phyloP scores from a whole-genome alignment of 176 grass and related monocot genomes.

The Phoenix dactylifera region DNA sequence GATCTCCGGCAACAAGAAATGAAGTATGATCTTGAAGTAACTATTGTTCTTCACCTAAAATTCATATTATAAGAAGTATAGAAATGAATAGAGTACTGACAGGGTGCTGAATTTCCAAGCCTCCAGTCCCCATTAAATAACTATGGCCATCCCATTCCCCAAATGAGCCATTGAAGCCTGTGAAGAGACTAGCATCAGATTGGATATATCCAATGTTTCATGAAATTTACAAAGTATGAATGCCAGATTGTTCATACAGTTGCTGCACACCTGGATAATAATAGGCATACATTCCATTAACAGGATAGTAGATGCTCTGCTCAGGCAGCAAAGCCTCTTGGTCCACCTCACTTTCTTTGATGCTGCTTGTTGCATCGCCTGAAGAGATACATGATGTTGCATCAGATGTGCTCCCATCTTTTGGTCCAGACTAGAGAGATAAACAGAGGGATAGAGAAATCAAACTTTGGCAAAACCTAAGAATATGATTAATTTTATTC shows the following conservation, averaged over 20 bases:
- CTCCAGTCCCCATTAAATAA: background rate
- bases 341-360: constrained; percentile 3
- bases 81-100: background rate
- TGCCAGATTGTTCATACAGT: no score
- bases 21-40: no score
- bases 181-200: background rate
- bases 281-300: background rate
- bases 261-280: constrained; percentile 3
- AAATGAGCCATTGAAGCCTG: constrained; percentile 6
- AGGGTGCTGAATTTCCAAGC: constrained; percentile 5
- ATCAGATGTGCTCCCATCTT: constrained; percentile 11
- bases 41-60: no score
- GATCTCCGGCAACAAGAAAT: no score
- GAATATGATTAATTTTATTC: background rate
- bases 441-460: background rate
- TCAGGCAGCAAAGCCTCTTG: background rate
- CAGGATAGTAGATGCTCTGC: background rate
- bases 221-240: no score
- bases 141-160: background rate
- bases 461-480: constrained; percentile 6
- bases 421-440: constrained; percentile 1
- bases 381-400: constrained; percentile 8
- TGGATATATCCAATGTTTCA: background rate
- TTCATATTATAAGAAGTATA: no score
- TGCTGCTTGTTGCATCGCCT: background rate